Conservation (phyloP, 192 early-diverging fungal species). For the Obelidium mucronatum region DNA sequence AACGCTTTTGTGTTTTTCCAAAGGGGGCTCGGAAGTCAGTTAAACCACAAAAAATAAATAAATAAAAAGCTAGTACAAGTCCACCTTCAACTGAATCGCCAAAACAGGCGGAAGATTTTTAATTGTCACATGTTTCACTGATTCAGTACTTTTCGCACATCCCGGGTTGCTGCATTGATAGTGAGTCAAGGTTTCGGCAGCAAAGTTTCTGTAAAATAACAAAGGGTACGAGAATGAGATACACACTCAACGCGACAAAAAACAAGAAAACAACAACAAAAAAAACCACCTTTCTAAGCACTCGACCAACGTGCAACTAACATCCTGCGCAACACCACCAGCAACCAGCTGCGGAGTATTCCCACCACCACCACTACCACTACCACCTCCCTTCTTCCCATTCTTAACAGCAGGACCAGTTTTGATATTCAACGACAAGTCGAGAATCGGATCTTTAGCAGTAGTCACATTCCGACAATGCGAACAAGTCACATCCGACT, state of each 20-base stretch:
- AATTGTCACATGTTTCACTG: conserved; percentile 83
- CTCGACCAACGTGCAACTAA: conserved; percentile 61
- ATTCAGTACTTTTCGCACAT: conserved; percentile 34
- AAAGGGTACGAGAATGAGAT: neutral
- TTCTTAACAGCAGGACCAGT: conserved; percentile 38
- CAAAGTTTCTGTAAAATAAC: conserved; percentile 65
- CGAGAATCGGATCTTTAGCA: conserved; percentile 87
- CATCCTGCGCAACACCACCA: neutral
- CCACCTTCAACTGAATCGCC: conserved; percentile 89
- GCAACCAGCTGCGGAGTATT: conserved; percentile 7
- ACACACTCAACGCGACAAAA: neutral
- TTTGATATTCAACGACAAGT: conserved; percentile 87
- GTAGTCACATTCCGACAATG: conserved; percentile 80
- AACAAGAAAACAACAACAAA: neutral
- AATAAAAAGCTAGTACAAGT: too few relatives aligned
- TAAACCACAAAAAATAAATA: too few relatives aligned
- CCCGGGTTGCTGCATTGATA: conserved; percentile 61
- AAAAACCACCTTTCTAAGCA: conserved; percentile 68
- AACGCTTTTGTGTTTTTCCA: conserved; percentile 66
- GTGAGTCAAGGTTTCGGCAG: conserved; percentile 80
- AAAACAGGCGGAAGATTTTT: conserved; percentile 88
- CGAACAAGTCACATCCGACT: conserved; percentile 89
- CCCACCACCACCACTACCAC: neutral
- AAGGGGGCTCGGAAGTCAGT: too few relatives aligned
- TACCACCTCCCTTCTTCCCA: conserved; percentile 35